Conservation (phyloP, 2,329 filamentous ascomycete genomes). For the Colletotrichum truncatum region DNA sequence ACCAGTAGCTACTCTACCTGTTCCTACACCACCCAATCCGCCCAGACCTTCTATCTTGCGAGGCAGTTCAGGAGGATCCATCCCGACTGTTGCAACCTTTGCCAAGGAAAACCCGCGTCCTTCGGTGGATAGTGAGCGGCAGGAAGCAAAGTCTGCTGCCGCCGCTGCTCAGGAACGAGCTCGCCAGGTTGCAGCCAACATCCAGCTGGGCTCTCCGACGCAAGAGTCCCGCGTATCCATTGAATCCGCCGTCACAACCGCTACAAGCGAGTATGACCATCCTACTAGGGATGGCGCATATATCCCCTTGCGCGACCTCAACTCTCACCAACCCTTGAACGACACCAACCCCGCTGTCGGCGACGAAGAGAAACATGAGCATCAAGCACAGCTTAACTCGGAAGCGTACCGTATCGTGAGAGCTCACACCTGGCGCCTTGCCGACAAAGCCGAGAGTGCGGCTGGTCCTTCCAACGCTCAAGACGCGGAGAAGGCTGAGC, state of each 20-base stretch:
- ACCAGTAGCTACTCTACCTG: conserved; percentile 21
- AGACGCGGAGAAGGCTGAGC: background rate
- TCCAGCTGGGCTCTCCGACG: conserved; percentile 46
- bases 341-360: background rate
- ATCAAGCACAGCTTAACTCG: conserved; percentile 38
- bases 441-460: background rate
- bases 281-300: conserved; percentile 32
- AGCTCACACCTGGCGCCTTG: conserved; percentile 46
- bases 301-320: conserved; percentile 45
- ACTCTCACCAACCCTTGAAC: conserved; percentile 15
- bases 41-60: conserved; percentile 50
- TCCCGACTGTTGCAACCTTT: conserved; percentile 36
- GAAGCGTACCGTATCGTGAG: conserved; percentile 54
- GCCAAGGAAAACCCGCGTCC: conserved; percentile 16
- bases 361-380: conserved; percentile 33
- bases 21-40: conserved; percentile 1
- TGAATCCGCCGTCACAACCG: conserved; percentile 44
- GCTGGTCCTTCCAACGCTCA: conserved; percentile 21
- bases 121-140: conserved; percentile 33
- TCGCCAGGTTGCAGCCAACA: conserved; percentile 49
- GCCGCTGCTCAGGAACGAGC: conserved; percentile 55
- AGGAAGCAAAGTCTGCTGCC: conserved; percentile 39
- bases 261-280: conserved; percentile 38
- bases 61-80: conserved; percentile 49
- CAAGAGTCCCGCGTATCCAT: conserved; percentile 46